Conservation (phyloP, 192 early-diverging fungal genomes). For the Phycomyces blakesleeanus region DNA sequence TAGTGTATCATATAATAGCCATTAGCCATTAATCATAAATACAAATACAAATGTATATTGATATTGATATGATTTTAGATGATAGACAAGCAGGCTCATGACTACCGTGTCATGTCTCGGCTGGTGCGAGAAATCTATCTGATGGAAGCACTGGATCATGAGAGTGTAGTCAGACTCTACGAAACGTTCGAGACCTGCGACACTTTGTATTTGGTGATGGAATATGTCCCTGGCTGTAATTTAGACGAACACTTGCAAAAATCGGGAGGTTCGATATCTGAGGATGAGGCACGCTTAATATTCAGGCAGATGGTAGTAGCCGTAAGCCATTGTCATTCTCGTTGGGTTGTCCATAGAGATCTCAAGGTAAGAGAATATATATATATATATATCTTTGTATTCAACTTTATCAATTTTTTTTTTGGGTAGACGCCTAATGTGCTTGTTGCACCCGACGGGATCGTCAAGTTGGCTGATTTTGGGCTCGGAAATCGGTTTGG, state of each 20-base stretch:
- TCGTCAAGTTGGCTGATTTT: conserved; percentile 89
- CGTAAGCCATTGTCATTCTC: conserved; percentile 68
- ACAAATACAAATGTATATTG: no score
- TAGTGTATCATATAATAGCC: no score
- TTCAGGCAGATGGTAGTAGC: conserved; percentile 82
- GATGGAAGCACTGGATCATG: conserved; percentile 84
- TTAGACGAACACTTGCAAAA: conserved; percentile 83
- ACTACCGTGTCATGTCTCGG: conserved; percentile 52
- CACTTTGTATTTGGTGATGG: conserved; percentile 83
- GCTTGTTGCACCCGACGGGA: conserved; percentile 67
- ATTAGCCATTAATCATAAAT: no score
- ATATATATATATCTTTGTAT: no score
- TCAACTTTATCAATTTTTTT: background rate
- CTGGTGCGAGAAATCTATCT: conserved; percentile 76
- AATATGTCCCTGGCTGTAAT: conserved; percentile 82
- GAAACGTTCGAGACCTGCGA: conserved; percentile 79
- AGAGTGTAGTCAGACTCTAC: conserved; percentile 83
- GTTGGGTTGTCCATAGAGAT: conserved; percentile 80
- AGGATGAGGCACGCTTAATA: conserved; percentile 81
- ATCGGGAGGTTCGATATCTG: conserved; percentile 70
- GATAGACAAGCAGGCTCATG: conserved; percentile 52
- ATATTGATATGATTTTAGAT: conserved; percentile 33
- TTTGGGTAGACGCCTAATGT: conserved; percentile 64
- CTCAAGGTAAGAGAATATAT: conserved; percentile 90
- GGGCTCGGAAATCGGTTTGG: conserved; percentile 84